Base-by-base conservation (phyloP, 805 yeast species). In the Millerozyma miso region DNA sequence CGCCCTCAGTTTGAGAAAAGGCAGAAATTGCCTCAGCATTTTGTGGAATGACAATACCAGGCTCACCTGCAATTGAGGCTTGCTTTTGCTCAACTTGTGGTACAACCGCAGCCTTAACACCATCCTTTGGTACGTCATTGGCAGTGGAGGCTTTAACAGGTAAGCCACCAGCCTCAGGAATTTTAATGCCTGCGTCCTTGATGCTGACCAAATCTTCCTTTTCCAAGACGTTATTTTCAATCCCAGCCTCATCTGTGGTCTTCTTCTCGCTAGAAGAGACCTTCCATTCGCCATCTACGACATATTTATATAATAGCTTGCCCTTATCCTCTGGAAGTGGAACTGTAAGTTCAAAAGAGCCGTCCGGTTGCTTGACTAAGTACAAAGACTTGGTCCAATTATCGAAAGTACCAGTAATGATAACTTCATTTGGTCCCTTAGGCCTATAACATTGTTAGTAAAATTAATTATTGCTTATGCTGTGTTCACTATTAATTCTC, bases 271-370 rank as follows among this genome's bases (percentile, higher is more conserved):
- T 40, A 1, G 60, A 58, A 15, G 71, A 65, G 18, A 71, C 69
- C 18, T 60, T 56, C 89, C 89, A 84, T 37, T 74, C 75, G 37
- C 83, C 88, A 58, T 83, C 89, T 35, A 83, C 89, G 43, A 84
- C 76, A 56, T 77, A 83, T 65, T 80, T 80, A 66, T 74, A 80
- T 17, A 66, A 60, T 33, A 80, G 58, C 52, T 67, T 67, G 39
- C 60, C 69, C 17, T 54, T 67, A 20, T 67, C 60, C n/a, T 64
- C 39, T 15, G 69, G 68, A 40, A 81, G 67, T 17, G 88, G 88
- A 41, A 80, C 69, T 3, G 81, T 71, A 41, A 81, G 62, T 41
- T 74, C 74, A 54, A 81, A 82, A n/a, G 79, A 73, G 16, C 85
- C 86, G 52, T 74, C 78, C 6, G 76, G 62, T 44, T 75, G 76